phyloP scores from a whole-genome alignment of 2,329 filamentous ascomycete species.

The Achaetomium macrosporum region DNA sequence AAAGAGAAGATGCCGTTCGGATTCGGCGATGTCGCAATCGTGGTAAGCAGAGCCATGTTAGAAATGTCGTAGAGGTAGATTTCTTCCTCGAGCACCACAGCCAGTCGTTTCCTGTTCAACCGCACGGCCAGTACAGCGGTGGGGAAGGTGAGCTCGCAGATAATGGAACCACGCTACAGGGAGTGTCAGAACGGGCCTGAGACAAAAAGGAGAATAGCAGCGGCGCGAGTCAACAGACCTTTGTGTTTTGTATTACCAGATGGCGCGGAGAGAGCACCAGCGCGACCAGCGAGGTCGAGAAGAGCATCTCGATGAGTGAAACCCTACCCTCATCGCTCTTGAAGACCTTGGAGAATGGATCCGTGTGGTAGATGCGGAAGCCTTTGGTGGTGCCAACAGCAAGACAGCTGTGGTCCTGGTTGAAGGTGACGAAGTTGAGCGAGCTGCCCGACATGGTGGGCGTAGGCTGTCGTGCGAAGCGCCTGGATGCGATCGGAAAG shows the following conservation, averaged over 20 bases:
- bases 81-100: slow-evolving; percentile 89
- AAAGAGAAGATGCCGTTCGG: slow-evolving; percentile 85
- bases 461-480: background rate
- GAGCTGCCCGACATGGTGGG: slow-evolving; percentile 37
- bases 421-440: slow-evolving; percentile 98
- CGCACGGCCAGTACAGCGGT: slow-evolving; percentile 93
- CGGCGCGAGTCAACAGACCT: slow-evolving; percentile 49
- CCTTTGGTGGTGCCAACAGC: slow-evolving; percentile 92
- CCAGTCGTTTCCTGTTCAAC: slow-evolving; percentile 87
- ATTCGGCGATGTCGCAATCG: slow-evolving; percentile 90
- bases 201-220: background rate
- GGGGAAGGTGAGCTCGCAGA: slow-evolving; percentile 97
- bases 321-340: slow-evolving; percentile 94
- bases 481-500: background rate
- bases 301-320: slow-evolving; percentile 95
- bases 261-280: slow-evolving; percentile 87
- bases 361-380: slow-evolving; percentile 94
- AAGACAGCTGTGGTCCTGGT: slow-evolving; percentile 96
- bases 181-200: background rate
- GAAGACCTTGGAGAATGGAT: slow-evolving; percentile 92
- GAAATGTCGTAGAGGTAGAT: slow-evolving; percentile 99
- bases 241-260: slow-evolving; percentile 95
- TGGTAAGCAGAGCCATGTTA: slow-evolving; percentile 93
- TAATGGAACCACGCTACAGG: slow-evolving; percentile 64
- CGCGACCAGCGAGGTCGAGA: slow-evolving; percentile 93